phyloP scores from a whole-genome alignment of 345 rosid genomes.

The Salix arbutifolia region DNA sequence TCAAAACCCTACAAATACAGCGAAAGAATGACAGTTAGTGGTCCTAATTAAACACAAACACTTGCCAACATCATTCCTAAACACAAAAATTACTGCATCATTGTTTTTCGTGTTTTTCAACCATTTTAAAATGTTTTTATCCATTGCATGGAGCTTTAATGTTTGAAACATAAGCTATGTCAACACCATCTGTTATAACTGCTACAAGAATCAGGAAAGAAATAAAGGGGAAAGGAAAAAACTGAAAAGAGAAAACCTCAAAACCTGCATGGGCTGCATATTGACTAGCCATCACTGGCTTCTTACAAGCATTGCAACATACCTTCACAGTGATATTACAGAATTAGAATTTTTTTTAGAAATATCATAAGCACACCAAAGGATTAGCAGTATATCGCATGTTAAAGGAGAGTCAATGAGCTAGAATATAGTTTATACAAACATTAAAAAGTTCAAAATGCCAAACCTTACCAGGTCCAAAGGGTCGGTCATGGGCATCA shows the following conservation, averaged over 20 bases:
- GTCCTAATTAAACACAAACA: background rate
- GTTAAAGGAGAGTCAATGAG: background rate
- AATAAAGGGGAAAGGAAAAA: background rate
- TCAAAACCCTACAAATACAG: too few species aligned
- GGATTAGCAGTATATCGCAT: background rate
- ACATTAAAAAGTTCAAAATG: background rate
- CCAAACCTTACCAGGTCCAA: conserved; percentile 50
- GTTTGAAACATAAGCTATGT: background rate
- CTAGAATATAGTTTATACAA: background rate
- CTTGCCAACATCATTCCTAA: background rate
- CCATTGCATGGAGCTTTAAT: background rate
- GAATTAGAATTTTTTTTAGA: conserved; percentile 12
- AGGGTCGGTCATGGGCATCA: conserved; percentile 58
- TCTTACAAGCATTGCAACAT: conserved; percentile 69
- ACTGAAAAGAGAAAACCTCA: conserved; percentile 17
- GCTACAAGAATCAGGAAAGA: background rate
- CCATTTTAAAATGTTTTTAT: background rate
- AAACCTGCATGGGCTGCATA: conserved; percentile 64
- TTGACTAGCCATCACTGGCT: conserved; percentile 62
- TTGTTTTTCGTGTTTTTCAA: background rate
- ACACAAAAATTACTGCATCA: background rate
- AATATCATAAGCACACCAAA: background rate
- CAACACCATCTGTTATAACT: background rate
- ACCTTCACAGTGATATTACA: conserved; percentile 39
- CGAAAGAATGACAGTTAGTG: background rate